These are phyloP conservation scores for Trichosanthes cucumerina DNA, from an alignment of 306 rosid species.

Conservation along the genomic window DNA sequence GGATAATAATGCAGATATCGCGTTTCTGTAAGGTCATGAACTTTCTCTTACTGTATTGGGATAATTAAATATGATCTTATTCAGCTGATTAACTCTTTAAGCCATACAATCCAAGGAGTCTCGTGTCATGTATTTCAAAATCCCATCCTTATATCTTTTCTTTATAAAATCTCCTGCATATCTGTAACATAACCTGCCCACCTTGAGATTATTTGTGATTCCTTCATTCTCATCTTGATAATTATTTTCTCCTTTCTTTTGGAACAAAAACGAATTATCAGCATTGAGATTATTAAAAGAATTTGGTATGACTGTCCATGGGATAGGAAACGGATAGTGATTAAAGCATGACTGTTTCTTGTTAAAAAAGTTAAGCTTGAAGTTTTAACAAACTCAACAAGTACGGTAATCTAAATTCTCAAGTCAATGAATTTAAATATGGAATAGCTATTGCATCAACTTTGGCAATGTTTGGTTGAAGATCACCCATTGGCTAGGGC, in stretches of 20 bases:
- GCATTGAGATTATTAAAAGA: background rate
- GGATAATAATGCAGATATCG: background rate
- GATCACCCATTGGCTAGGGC: background rate
- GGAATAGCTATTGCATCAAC: background rate
- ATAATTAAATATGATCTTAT: background rate
- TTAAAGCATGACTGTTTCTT: background rate
- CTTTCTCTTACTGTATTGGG: background rate
- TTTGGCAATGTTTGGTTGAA: background rate
- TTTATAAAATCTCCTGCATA: background rate
- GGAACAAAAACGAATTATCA: background rate
- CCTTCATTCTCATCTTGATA: background rate
- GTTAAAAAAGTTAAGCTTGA: background rate
- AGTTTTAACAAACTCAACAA: background rate
- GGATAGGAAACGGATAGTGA: background rate
- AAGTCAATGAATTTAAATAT: background rate
- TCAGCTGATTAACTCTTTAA: background rate
- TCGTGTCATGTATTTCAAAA: background rate
- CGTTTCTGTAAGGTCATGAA: background rate
- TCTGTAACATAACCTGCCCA: background rate
- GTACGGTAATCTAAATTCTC: background rate
- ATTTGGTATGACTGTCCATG: background rate
- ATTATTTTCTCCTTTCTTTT: background rate
- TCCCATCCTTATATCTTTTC: background rate
- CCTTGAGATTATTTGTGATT: background rate
- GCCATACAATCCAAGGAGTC: background rate